Evolutionary conservation across 2,329 filamentous ascomycete genomes (phyloP), one percentile per base, ranked within the genome.

Genomic region (Stachybotrys echinatus): DNA sequence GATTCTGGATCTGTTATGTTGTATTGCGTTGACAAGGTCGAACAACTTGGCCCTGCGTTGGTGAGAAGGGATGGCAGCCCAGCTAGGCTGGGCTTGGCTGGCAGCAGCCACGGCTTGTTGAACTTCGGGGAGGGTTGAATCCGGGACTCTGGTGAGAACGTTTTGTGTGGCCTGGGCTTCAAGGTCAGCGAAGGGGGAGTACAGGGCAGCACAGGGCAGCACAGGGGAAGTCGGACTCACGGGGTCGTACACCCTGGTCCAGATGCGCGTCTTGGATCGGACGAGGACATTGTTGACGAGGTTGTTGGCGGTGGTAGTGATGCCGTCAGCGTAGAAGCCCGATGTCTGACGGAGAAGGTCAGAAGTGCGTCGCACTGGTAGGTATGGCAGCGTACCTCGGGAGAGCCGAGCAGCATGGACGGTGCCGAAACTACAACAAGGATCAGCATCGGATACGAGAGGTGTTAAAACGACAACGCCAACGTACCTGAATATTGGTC

Each of bases 121-220:
- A 1, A 58, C 50, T 22, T 60, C 56, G 14, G 52, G 39, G 4
- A 18, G 31, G 7, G 54, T 59, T 4, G 55, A 58, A n/a, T 60
- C 56, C 5, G 58, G 58, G n/a, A 59, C 54, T n/a, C 58, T 42
- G n/a, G 57, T 58, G 3, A 58, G 34, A 42, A 58, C 52, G 3
- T 23, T 43, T 40, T 57, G 54, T 21, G 55, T 52, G 20, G 55
- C 52, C 47, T 52, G 18, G 18, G 12, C 14, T 38, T 14, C 6
- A 18, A 12, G 14, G 39, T 49, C 47, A 44, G 42, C 12, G 14
- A 19, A 42, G 14, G 5, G 2, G 4, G 12, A 4, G 37, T 17
- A 47, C 19, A 14, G 17, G 14, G 6, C 14, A 38, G 45, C 12
- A 42, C 5, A n/a, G 17, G n/a, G 10, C 27, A 10, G 27, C 27